Conservation (phyloP, 169 alveolate species). For the Plasmodium vivax region DNA sequence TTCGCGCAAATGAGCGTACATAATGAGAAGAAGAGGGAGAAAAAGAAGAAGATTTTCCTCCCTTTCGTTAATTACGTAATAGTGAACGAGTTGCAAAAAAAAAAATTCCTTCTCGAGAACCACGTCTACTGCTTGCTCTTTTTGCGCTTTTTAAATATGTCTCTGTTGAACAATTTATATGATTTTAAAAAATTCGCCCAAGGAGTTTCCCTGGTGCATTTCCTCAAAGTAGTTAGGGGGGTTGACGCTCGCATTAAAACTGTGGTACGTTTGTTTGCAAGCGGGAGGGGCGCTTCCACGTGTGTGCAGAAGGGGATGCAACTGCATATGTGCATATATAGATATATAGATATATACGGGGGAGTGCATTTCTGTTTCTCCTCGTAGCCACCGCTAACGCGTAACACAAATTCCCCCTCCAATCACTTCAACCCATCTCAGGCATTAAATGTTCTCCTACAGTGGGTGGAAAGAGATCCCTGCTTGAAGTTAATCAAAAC, state of each 20-base stretch:
- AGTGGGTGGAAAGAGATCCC: slow-evolving; percentile 10
- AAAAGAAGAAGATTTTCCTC: background rate
- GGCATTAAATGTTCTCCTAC: slow-evolving; percentile 15
- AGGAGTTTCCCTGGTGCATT: background rate
- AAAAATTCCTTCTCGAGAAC: slow-evolving; percentile 39
- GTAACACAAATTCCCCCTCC: background rate
- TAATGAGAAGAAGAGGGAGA: background rate
- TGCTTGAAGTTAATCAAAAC: background rate
- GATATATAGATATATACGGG: background rate
- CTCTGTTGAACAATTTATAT: slow-evolving; percentile 24
- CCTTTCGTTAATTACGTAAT: slow-evolving; percentile 17
- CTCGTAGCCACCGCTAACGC: background rate
- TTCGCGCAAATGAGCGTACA: slow-evolving; percentile 7
- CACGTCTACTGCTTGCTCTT: slow-evolving; percentile 25
- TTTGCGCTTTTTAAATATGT: slow-evolving; percentile 37
- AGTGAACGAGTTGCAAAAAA: slow-evolving; percentile 22
- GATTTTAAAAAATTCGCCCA: slow-evolving; percentile 19
- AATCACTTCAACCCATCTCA: background rate
- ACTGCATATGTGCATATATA: background rate
- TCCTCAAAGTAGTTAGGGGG: slow-evolving; percentile 1
- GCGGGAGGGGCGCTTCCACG: background rate
- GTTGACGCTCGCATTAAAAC: background rate
- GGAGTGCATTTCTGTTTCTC: background rate
- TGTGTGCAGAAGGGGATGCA: background rate
- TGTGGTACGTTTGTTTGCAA: background rate